These are phyloP conservation scores for Pseudocercospora pini-densiflorae DNA, from an alignment of 2,329 filamentous ascomycete species.

Conservation along the genomic window DNA sequence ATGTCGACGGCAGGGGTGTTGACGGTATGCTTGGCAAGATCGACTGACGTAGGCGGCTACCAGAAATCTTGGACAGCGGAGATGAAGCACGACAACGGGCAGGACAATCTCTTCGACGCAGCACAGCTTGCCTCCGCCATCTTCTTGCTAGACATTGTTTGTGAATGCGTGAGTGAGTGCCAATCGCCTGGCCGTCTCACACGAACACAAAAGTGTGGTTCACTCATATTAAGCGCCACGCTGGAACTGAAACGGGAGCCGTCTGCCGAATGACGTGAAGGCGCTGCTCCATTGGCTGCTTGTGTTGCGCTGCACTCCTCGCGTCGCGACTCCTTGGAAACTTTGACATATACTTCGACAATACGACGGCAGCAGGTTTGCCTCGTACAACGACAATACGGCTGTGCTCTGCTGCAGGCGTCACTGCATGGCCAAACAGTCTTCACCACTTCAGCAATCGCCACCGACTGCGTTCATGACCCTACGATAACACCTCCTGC, in stretches of 20 bases:
- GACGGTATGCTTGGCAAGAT: not conserved
- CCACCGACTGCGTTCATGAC: not conserved
- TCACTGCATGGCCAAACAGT: not conserved
- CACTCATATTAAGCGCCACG: not conserved
- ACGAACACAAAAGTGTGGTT: not conserved
- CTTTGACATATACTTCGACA: not conserved
- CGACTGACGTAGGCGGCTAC: not conserved
- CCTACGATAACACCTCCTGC: not conserved
- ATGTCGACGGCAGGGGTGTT: not conserved
- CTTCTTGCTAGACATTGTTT: not conserved
- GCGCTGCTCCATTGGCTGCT: not conserved
- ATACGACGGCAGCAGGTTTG: not conserved
- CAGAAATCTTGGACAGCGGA: not conserved
- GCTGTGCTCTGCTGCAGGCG: not conserved
- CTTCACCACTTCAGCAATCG: not conserved
- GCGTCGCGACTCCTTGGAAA: conserved; percentile 6
- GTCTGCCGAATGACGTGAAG: conserved; percentile 3
- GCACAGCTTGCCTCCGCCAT: not conserved
- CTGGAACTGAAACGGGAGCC: not conserved
- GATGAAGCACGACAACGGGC: not conserved
- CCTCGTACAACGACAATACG: not conserved
- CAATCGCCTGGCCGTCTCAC: not conserved
- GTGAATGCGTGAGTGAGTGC: not conserved
- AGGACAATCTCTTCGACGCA: not conserved
- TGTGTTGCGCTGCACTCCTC: not conserved